Conservation (phyloP, 257 asterid genomes). For the Solanum infundibuliforme region DNA sequence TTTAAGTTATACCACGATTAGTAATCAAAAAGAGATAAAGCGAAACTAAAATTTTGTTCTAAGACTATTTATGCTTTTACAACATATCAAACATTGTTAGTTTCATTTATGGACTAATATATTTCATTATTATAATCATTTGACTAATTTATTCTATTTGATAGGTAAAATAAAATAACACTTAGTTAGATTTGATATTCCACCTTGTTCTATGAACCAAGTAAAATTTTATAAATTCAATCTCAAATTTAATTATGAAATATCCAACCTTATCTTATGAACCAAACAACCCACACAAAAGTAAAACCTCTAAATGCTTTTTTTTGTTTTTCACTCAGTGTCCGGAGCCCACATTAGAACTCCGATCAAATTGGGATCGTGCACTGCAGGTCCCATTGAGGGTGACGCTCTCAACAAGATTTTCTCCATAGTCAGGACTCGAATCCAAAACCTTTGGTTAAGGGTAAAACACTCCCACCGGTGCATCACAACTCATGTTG, state of each 20-base stretch:
- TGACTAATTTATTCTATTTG: background rate
- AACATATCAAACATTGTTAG: background rate
- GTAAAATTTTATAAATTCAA: background rate
- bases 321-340: fast-evolving
- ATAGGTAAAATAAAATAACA: background rate
- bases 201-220: background rate
- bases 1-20: background rate
- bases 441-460: too few relatives aligned
- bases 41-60: background rate
- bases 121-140: background rate
- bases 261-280: background rate
- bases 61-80: background rate
- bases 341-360: too few relatives aligned
- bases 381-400: too few relatives aligned
- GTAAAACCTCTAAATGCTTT: background rate
- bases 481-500: too few relatives aligned
- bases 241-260: background rate
- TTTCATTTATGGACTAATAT: fast-evolving
- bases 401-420: too few relatives aligned
- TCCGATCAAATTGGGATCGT: too few relatives aligned
- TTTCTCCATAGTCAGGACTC: too few relatives aligned
- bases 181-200: background rate
- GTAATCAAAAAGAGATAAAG: background rate
- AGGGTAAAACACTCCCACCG: too few relatives aligned
- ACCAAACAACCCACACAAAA: background rate